These are phyloP conservation scores for Nematodospora valgi DNA, from an alignment of 805 yeast species.

Conservation along the genomic window DNA sequence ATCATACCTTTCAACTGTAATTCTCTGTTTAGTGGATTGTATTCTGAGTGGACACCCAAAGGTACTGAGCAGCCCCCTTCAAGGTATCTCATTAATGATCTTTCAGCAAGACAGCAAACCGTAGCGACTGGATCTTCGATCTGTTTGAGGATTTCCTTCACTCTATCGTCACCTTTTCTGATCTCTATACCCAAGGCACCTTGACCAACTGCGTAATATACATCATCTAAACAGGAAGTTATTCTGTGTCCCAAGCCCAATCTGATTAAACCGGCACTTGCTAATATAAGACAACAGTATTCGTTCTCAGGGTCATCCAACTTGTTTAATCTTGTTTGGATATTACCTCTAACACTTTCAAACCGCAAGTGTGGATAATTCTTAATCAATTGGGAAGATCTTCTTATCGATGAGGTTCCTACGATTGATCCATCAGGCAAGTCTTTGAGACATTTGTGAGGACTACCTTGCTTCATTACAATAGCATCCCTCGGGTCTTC, in stretches of 20 bases:
- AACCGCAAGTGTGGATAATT: conserved; percentile 73
- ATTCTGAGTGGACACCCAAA: conserved; percentile 77
- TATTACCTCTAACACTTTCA: conserved; percentile 79
- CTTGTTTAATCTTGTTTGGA: conserved; percentile 76
- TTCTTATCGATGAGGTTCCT: conserved; percentile 91
- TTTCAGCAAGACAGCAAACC: conserved; percentile 80
- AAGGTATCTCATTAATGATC: conserved; percentile 78
- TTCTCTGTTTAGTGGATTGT: conserved; percentile 37
- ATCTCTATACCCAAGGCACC: conserved; percentile 96
- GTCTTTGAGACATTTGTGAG: conserved; percentile 63
- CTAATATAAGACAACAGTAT: conserved; percentile 71
- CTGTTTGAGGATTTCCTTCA: conserved; percentile 55
- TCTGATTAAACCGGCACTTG: conserved; percentile 87
- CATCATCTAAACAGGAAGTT: conserved; percentile 66
- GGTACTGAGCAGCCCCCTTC: conserved; percentile 99
- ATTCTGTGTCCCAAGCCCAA: conserved; percentile 72
- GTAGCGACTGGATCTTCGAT: conserved; percentile 68
- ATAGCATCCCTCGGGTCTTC: conserved; percentile 94
- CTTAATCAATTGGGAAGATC: conserved; percentile 86
- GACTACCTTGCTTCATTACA: conserved; percentile 64
- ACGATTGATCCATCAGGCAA: conserved; percentile 83
- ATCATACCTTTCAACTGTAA: conserved; percentile 68
- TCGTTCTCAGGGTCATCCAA: conserved; percentile 60
- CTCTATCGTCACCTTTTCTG: conserved; percentile 59
- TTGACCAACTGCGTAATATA: conserved; percentile 98